Base-by-base conservation (phyloP, 208 protist genomes). In the Herpetomonas samuelpessoai region DNA sequence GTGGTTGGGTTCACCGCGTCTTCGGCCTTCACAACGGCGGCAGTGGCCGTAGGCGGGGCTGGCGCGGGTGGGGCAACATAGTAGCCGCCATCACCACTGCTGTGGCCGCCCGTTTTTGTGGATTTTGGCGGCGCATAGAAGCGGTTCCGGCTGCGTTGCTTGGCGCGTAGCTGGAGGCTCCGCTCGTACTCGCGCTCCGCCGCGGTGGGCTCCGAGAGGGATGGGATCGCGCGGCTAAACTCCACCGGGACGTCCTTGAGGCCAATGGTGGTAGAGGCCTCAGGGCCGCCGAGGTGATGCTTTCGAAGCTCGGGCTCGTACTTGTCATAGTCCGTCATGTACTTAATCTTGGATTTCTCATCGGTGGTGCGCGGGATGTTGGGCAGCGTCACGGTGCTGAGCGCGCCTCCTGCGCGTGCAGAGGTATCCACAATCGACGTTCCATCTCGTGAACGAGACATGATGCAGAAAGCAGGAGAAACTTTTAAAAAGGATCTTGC, bases 231-330 rank as follows among this genome's bases (percentile, higher is more conserved):
- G 26, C 90, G 74, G 58, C 92, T 79, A 59, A 96, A 96, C 14
- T 79, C 69, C 0, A 63, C 50, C 2, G 74, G 65, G 0, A 92
- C 57, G 27, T 76, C 60, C 57, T 84, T 83, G 24, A 96, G 67
- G 0, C 86, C 81, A 0, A 90, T 72, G 12, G 85, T 96, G 35
- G 64, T 66, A 10, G 86, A 91, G 21, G 74, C 81, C 35, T 92
- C 88, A 0, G 73, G 64, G 7, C 68, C 63, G 19, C 82, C 86
- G 44, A 96, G 70, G 75, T 96, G 90, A 61, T 92, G 86, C 56
- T 89, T 86, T 38, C 84, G 86, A 12, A 96, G 61, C 75, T 96
- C 90, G n/a, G 73, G 58, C 54, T 96, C 90, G 60, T 89, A 89
- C 54, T 85, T 90, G 1, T 96, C 90, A 52, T 96, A 96, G 38